phyloP scores from a whole-genome alignment of 1,284 basidiomycete genomes.

The Ustilago bromivora region DNA sequence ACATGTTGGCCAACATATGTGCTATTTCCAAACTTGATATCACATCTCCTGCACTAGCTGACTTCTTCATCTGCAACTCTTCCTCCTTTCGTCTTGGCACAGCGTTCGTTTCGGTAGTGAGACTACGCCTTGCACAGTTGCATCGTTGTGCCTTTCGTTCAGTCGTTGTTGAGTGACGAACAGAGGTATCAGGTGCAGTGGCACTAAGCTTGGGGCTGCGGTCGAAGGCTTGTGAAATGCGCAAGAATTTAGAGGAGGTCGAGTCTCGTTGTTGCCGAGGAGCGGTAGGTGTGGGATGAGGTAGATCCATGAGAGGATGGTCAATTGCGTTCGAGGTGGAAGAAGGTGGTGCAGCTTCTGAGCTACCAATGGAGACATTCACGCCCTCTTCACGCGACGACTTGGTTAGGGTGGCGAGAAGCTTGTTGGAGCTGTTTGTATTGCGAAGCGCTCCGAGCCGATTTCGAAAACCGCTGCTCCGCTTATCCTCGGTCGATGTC shows the following conservation, averaged over 20 bases:
- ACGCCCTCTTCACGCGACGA: conserved; percentile 10
- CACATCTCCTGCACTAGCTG: background rate
- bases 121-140: background rate
- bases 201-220: background rate
- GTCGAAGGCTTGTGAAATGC: conserved; percentile 15
- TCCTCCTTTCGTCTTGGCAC: background rate
- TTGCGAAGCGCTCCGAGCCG: conserved; percentile 8
- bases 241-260: background rate
- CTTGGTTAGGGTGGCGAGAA: conserved; percentile 14
- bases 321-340: background rate
- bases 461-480: background rate
- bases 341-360: background rate
- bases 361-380: background rate
- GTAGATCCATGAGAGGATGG: conserved; percentile 6
- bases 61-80: background rate
- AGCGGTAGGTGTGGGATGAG: background rate
- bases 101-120: background rate
- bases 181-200: background rate
- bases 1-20: conserved; percentile 37
- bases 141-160: background rate
- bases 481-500: background rate
- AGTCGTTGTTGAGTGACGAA: too few relatives aligned
- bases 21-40: conserved; percentile 18
- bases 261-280: background rate
- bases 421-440: conserved; percentile 4